These are phyloP conservation scores for Colletotrichum zoysiae DNA, from an alignment of 2,329 filamentous ascomycete species.

Conservation along the genomic window DNA sequence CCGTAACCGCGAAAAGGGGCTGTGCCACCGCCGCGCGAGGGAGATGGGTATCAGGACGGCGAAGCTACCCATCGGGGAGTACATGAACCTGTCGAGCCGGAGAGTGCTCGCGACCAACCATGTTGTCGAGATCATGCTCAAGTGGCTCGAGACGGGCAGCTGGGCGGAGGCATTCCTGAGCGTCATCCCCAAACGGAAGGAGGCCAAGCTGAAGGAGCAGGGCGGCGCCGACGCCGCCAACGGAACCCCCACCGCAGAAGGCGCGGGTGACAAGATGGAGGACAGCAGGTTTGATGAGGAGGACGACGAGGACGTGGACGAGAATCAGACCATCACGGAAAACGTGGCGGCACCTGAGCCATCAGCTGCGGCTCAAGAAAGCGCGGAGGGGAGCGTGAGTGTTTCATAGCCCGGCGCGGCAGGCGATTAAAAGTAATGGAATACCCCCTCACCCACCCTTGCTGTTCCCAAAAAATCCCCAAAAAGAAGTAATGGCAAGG, in stretches of 20 bases:
- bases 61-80: slow-evolving; percentile 94
- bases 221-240: slow-evolving; percentile 11
- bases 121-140: slow-evolving; percentile 95
- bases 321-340: slow-evolving; percentile 44
- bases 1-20: slow-evolving; percentile 94
- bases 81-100: slow-evolving; percentile 89
- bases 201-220: slow-evolving; percentile 71
- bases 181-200: slow-evolving; percentile 92
- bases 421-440: slow-evolving; percentile 31
- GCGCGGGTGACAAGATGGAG: slow-evolving; percentile 44
- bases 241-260: slow-evolving; percentile 47
- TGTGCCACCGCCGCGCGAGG: slow-evolving; percentile 87
- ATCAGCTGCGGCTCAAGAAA: slow-evolving; percentile 23
- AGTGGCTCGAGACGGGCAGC: slow-evolving; percentile 89
- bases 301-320: slow-evolving; percentile 48
- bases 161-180: slow-evolving; percentile 91
- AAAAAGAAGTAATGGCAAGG: background rate
- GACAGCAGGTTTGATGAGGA: slow-evolving; percentile 46
- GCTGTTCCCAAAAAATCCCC: slow-evolving; percentile 2
- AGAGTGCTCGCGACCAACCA: slow-evolving; percentile 94
- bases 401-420: slow-evolving; percentile 33
- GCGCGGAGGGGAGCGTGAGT: background rate
- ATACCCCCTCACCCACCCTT: slow-evolving; percentile 20
- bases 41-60: slow-evolving; percentile 86
- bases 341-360: slow-evolving; percentile 6